phyloP scores from a whole-genome alignment of 31 red algal genomes.

The Pterothamnion heteromorphum region DNA sequence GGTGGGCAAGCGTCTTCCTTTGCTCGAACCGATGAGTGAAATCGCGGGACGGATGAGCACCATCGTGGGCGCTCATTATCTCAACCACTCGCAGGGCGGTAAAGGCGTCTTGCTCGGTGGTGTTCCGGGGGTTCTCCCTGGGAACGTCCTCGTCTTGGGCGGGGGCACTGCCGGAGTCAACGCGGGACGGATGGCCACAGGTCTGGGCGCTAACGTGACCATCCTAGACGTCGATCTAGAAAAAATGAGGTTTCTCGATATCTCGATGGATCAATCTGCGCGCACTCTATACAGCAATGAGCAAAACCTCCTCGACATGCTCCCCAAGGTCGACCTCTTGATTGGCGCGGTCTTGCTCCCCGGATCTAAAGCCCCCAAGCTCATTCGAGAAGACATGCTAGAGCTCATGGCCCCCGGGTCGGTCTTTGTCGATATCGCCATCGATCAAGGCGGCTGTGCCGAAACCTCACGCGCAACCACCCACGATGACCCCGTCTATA shows the following conservation, averaged over 20 bases:
- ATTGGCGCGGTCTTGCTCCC: constrained; percentile 46
- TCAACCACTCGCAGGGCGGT: not conserved
- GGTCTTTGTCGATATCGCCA: constrained; percentile 43
- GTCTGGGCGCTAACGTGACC: constrained; percentile 40
- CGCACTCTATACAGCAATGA: not conserved
- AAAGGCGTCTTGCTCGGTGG: constrained; percentile 43
- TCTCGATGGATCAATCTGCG: not conserved
- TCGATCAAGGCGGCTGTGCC: constrained; percentile 49
- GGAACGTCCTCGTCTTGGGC: constrained; percentile 15
- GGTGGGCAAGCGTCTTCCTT: not conserved
- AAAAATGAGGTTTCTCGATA: not conserved
- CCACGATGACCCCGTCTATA: constrained; percentile 36
- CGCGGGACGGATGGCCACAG: constrained; percentile 37
- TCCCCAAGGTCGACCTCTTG: constrained; percentile 23
- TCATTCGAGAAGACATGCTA: not conserved
- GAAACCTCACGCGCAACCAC: constrained; percentile 38
- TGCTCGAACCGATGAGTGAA: constrained; percentile 39
- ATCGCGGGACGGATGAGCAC: constrained; percentile 35
- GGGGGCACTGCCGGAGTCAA: constrained; percentile 28
- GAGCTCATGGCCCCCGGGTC: constrained; percentile 5
- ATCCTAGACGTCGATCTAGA: constrained; percentile 11
- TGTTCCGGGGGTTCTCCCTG: constrained; percentile 40
- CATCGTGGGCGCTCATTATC: not conserved
- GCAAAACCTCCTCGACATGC: not conserved
- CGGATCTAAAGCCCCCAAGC: constrained; percentile 17